Conservation (phyloP, 129 eudicot genomes). For the Smallanthus sonchifolius region DNA sequence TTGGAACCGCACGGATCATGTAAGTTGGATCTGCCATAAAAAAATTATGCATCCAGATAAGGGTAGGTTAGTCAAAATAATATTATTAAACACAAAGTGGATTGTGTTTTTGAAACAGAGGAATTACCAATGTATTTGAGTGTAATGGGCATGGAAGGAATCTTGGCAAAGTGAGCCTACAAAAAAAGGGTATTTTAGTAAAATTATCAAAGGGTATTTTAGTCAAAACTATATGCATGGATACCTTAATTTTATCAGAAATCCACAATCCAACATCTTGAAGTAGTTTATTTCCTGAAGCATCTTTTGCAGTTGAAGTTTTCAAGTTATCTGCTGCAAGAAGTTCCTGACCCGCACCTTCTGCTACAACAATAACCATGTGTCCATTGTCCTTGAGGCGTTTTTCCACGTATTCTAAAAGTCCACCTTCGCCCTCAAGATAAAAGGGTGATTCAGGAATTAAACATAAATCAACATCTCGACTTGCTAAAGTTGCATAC, state of each 20-base stretch:
- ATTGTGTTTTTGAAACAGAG: background rate
- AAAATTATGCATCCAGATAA: background rate
- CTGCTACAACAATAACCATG: slow-evolving; percentile 41
- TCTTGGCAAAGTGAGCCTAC: slow-evolving; percentile 59
- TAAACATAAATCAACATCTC: slow-evolving; percentile 93
- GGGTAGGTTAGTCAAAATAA: background rate
- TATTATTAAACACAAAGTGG: background rate
- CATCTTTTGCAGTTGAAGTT: slow-evolving; percentile 55
- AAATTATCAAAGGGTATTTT: background rate
- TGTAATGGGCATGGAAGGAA: slow-evolving; percentile 48
- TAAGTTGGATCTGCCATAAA: slow-evolving; percentile 77
- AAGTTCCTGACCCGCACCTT: slow-evolving; percentile 62
- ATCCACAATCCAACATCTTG: slow-evolving; percentile 95
- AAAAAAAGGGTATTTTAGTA: slow-evolving; percentile 8
- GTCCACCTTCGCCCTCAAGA: slow-evolving; percentile 89
- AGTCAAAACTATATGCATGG: background rate
- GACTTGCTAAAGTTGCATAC: slow-evolving; percentile 91
- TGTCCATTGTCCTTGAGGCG: slow-evolving; percentile 37
- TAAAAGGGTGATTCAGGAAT: slow-evolving; percentile 93
- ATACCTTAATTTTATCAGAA: slow-evolving; percentile 81
- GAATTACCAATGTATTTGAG: slow-evolving; percentile 80
- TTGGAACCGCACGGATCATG: slow-evolving; percentile 92
- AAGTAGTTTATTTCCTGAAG: slow-evolving; percentile 85
- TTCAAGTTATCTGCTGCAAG: slow-evolving; percentile 48
- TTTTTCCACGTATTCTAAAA: slow-evolving; percentile 41